A percentile compares a stretch with the other conserved stretches of the same genome.
Conservation (phyloP, 2,329 filamentous ascomycete species). For the Ophiocordyceps camponoti-rufipedis region DNA sequence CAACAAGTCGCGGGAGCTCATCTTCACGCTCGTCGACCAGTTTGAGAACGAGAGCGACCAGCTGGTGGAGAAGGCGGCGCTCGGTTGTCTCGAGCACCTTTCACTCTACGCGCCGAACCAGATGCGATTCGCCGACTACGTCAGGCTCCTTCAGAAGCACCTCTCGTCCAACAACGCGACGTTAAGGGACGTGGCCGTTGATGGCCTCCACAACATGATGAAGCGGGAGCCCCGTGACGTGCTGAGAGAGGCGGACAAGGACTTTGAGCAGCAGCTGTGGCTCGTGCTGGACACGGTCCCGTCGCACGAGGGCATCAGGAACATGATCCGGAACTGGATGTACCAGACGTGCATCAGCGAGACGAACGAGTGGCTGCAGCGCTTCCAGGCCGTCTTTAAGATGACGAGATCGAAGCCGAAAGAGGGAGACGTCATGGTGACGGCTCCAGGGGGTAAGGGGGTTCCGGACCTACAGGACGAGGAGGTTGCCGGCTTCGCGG, state of each 20-base stretch:
- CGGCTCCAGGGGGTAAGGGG: constrained; percentile 21
- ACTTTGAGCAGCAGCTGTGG: constrained; percentile 86
- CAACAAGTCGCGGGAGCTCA: constrained; percentile 77
- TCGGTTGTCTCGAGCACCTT: constrained; percentile 76
- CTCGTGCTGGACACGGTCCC: constrained; percentile 65
- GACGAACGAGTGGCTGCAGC: constrained; percentile 69
- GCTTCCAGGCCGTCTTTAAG: constrained; percentile 75
- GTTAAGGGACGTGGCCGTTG: constrained; percentile 64
- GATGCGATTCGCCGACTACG: constrained; percentile 70
- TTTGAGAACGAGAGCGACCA: constrained; percentile 61
- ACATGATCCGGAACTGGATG: constrained; percentile 84
- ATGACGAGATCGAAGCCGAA: constrained; percentile 59
- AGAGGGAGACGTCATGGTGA: constrained; percentile 24
- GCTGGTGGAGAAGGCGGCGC: constrained; percentile 54
- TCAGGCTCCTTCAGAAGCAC: constrained; percentile 62
- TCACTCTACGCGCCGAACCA: constrained; percentile 81
- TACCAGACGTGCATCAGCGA: constrained; percentile 71
- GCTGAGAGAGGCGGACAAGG: constrained; percentile 52
- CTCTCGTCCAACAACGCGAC: constrained; percentile 50
- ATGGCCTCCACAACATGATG: constrained; percentile 89
- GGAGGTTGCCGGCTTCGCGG: constrained; percentile 87
- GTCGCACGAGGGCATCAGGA: constrained; percentile 61
- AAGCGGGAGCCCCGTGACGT: constrained; percentile 77
- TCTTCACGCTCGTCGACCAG: constrained; percentile 68
- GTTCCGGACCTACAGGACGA: constrained; percentile 81